A percentile compares a stretch with the other conserved stretches of the same genome.
Conservation (phyloP, 345 rosid genomes). For the Eucalyptus victrix region DNA sequence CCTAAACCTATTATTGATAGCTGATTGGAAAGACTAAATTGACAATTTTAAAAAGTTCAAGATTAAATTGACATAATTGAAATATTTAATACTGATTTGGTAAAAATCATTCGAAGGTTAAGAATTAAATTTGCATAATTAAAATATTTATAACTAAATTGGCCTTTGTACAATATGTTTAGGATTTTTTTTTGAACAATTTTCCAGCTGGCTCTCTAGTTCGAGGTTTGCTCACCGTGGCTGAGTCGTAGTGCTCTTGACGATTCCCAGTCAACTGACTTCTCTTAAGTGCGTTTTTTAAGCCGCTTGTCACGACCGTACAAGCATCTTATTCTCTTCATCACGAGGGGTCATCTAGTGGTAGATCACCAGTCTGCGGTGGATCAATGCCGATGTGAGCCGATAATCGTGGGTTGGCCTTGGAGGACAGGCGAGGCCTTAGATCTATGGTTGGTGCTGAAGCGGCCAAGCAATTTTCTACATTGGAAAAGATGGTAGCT, state of each 20-base stretch:
- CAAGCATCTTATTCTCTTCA: not conserved
- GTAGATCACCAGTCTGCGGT: not conserved
- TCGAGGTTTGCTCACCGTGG: not conserved
- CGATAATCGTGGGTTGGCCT: not conserved
- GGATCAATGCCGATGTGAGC: not conserved
- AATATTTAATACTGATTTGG: fast-evolving
- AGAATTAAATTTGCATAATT: too few relatives aligned
- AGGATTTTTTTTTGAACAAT: too few relatives aligned
- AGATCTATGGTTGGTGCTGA: not conserved
- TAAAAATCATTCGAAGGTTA: too few relatives aligned
- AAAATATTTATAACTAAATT: too few relatives aligned
- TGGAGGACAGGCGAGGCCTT: not conserved
- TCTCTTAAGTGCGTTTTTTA: not conserved
- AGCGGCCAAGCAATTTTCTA: not conserved
- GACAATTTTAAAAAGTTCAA: too few relatives aligned
- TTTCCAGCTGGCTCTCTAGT: too few relatives aligned
- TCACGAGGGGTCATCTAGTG: not conserved
- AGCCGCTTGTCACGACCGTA: not conserved
- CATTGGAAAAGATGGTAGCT: not conserved
- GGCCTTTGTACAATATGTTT: too few relatives aligned
- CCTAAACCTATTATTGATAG: too few relatives aligned
- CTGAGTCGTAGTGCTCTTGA: too few relatives aligned
- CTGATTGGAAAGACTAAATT: too few relatives aligned
- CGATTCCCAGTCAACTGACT: not conserved
- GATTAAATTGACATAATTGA: too few relatives aligned